Evolutionary conservation across 2,329 filamentous ascomycete genomes (phyloP), one percentile per base, ranked within the genome.

Genomic region (Pseudogymnoascus sp.): DNA sequence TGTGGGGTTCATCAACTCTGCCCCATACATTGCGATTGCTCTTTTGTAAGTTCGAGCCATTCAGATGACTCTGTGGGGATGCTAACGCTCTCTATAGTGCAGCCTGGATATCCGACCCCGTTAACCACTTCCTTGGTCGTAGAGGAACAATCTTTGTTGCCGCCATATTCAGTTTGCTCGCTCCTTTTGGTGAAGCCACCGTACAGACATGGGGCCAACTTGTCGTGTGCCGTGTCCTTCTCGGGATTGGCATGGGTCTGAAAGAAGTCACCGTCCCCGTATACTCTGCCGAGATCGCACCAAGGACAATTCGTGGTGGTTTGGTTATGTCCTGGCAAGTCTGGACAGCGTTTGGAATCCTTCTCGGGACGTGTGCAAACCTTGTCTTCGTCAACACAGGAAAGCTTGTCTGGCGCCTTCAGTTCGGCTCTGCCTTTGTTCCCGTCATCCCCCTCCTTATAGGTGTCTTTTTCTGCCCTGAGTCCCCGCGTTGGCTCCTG

Each of bases 311-410:
- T 63, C 76, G 81, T 60, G 81, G 81, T 62, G 81, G 87, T 6
- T 78, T 94, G 15, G 89, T 92, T 66, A 93, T 94, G 89, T 86
- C 85, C 64, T 93, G 89, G 89, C 87, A 92, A 74, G 76, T 88
- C 72, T 88, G 84, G 83, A 85, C 80, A 4, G 80, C 80, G 5
- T 83, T 85, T 69, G 83, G 83, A 60, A 85, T 85, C 65, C 80
- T 84, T 66, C 73, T 85, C 15, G 68, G 68, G 3, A 66, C 64
- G 24, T 66, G 61, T 74, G 36, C 73, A 71, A 66, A 74, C 71
- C 64, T 80, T 79, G 29, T 88, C 5, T 66, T 62, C 47, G 74
- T 64, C 7, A 83, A 84, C 40, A 87, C 81, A 59, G 81, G 80
- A 5, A 61, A 64, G 1, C 80, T 84, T 47, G 77, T 82, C 5